These are phyloP conservation scores for Cynara cardunculus DNA, from an alignment of 129 eudicot species.

Conservation along the genomic window DNA sequence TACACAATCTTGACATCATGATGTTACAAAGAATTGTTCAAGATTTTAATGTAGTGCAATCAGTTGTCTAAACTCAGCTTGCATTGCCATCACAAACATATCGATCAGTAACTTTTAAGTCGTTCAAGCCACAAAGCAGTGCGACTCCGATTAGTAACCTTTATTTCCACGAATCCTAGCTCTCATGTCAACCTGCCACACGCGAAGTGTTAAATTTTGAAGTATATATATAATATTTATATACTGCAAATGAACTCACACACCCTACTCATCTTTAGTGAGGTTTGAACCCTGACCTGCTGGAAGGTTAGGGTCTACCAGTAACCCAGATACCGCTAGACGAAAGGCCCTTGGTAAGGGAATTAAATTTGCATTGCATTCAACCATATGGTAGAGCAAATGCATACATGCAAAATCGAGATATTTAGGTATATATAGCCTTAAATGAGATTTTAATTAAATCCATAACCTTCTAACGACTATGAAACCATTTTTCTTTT, in stretches of 20 bases:
- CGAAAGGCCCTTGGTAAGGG: background rate
- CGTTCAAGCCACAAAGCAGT: background rate
- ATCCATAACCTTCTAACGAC: background rate
- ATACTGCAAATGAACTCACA: background rate
- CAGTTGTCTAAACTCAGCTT: background rate
- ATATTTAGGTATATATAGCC: background rate
- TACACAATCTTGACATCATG: background rate
- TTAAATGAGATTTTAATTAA: background rate
- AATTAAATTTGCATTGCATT: background rate
- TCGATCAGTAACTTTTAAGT: background rate
- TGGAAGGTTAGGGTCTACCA: background rate
- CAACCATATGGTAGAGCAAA: background rate
- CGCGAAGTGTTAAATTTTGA: background rate
- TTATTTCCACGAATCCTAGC: slow-evolving; percentile 18
- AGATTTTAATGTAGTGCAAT: background rate
- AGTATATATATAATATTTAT: background rate
- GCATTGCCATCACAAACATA: background rate
- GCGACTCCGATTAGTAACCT: background rate
- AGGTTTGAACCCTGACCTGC: background rate
- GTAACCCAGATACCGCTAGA: background rate
- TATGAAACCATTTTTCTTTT: background rate
- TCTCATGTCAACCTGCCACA: slow-evolving; percentile 11
- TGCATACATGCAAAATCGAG: background rate
- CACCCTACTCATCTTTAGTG: background rate
- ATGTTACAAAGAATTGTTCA: background rate